phyloP scores from a whole-genome alignment of 2,329 filamentous ascomycete genomes.

The Orbilia brochopaga region DNA sequence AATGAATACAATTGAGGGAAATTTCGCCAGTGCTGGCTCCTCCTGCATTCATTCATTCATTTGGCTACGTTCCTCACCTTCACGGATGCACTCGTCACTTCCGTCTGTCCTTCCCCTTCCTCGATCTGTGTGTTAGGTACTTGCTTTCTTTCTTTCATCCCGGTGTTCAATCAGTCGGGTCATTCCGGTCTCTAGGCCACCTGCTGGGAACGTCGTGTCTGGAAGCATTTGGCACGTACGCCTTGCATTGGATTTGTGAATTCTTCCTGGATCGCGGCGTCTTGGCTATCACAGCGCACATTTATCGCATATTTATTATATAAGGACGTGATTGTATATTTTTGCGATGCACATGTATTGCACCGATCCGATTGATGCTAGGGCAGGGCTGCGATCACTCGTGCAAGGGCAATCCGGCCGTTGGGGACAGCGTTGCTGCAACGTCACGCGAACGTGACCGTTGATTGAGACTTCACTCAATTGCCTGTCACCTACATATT shows the following conservation, averaged over 20 bases:
- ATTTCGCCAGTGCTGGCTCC: conserved; percentile 21
- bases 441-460: conserved; percentile 26
- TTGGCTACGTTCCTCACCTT: conserved; percentile 20
- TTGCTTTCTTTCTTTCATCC: conserved; percentile 23
- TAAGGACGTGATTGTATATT: conserved; percentile 22
- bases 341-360: no score
- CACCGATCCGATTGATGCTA: conserved; percentile 21
- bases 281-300: neutral
- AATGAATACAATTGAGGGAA: no score
- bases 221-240: conserved; percentile 10
- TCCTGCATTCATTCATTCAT: conserved; percentile 16
- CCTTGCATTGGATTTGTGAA: no score
- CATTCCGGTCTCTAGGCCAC: conserved; percentile 23
- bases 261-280: conserved; percentile 35
- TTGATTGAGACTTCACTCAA: conserved; percentile 4
- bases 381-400: no score
- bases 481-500: neutral
- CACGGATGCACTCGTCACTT: conserved; percentile 44
- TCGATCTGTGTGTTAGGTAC: conserved; percentile 26
- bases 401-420: conserved; percentile 24
- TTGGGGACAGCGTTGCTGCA: conserved; percentile 16
- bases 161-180: conserved; percentile 8
- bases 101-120: conserved; percentile 17
- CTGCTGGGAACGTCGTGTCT: conserved; percentile 13
- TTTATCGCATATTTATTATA: no score